A percentile compares a stretch with the other conserved stretches of the same genome.
These are phyloP conservation scores for Angophora floribunda DNA, from an alignment of 345 rosid species.

Conservation along the genomic window DNA sequence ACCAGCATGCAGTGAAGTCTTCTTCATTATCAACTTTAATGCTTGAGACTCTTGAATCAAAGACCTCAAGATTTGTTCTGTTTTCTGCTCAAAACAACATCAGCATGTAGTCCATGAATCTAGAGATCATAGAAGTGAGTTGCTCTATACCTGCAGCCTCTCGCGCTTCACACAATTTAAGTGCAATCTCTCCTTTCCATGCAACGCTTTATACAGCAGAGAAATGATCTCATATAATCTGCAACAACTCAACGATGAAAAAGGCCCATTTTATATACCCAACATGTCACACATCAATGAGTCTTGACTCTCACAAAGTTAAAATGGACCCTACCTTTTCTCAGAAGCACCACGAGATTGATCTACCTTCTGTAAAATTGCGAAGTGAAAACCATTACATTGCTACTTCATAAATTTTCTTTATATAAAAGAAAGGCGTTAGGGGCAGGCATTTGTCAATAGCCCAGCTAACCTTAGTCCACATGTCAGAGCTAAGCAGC, in stretches of 20 bases:
- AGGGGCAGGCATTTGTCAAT: neutral
- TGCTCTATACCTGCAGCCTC: conserved; percentile 44
- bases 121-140: neutral
- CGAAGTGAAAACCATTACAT: neutral
- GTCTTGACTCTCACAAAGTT: neutral
- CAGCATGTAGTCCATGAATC: neutral
- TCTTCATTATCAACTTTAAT: conserved; percentile 29
- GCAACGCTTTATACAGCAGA: conserved; percentile 43
- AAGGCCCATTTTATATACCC: neutral
- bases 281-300: neutral
- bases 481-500: conserved; percentile 49
- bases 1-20: conserved; percentile 13
- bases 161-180: conserved; percentile 42
- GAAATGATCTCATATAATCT: conserved; percentile 49
- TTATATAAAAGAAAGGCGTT: neutral
- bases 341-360: conserved; percentile 16
- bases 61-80: conserved; percentile 24
- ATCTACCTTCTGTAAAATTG: conserved; percentile 1
- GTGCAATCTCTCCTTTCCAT: conserved; percentile 62
- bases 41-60: conserved; percentile 37
- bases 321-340: conserved; percentile 35
- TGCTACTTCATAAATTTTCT: neutral
- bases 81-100: conserved; percentile 37
- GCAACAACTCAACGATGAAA: conserved; percentile 14
- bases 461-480: conserved; percentile 47